Evolutionary conservation across 2,329 filamentous ascomycete genomes (phyloP).

Genomic region (Verticillium nubilum): DNA sequence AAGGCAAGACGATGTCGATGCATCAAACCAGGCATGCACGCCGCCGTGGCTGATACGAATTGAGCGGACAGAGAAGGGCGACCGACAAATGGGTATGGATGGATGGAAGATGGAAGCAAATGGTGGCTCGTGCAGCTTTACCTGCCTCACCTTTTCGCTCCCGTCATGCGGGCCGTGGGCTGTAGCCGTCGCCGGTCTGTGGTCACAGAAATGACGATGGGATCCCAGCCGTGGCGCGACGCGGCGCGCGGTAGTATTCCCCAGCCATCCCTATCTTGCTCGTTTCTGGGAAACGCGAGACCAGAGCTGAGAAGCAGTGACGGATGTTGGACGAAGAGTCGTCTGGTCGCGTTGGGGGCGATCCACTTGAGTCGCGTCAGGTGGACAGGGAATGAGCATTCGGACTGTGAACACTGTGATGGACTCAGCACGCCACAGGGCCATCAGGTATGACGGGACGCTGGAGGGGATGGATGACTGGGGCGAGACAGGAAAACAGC

Average conservation of each 20-base stretch:
- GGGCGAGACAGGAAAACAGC: neutral
- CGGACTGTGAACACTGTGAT: neutral
- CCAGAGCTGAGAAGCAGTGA: neutral
- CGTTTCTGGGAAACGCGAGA: neutral
- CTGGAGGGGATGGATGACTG: neutral
- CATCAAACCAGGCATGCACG: neutral
- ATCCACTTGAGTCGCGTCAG: neutral
- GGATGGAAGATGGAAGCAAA: neutral
- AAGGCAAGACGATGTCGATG: neutral
- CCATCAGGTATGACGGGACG: neutral
- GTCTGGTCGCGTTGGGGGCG: neutral
- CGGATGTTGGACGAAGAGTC: neutral
- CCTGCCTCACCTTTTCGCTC: neutral
- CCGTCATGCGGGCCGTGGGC: neutral
- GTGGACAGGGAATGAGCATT: neutral
- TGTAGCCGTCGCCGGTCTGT: neutral
- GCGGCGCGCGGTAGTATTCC: neutral
- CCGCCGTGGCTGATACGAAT: neutral
- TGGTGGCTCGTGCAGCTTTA: neutral
- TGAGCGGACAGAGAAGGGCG: neutral
- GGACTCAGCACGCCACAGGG: neutral
- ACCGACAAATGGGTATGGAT: neutral
- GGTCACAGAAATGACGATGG: neutral
- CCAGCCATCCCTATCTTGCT: neutral
- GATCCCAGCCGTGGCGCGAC: neutral